Conservation (phyloP, 257 asterid genomes). For the Eucommia ulmoides region DNA sequence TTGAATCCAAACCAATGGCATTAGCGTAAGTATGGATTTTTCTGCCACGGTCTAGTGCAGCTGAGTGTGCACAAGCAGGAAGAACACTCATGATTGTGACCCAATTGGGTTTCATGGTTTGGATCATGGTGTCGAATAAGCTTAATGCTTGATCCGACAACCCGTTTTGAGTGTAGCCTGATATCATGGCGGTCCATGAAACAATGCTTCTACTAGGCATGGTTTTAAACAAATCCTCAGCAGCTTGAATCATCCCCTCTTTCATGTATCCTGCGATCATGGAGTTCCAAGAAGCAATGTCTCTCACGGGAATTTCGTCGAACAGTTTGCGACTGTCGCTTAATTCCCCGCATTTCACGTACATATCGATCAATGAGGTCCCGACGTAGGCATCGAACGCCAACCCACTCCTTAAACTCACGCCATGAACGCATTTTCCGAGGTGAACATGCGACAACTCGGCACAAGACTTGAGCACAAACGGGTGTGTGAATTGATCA, state of each 20-base stretch:
- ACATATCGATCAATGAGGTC: slow-evolving; percentile 65
- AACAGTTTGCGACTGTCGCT: slow-evolving; percentile 43
- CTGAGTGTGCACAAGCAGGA: slow-evolving; percentile 63
- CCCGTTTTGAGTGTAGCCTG: slow-evolving; percentile 83
- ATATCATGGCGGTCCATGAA: slow-evolving; percentile 90
- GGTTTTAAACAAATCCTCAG: slow-evolving; percentile 36
- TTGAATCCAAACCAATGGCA: slow-evolving; percentile 48
- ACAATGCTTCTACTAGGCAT: slow-evolving; percentile 47
- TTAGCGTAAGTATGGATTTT: slow-evolving; percentile 38
- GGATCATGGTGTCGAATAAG: slow-evolving; percentile 48
- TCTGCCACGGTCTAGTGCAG: slow-evolving; percentile 55
- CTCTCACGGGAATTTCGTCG: slow-evolving; percentile 54
- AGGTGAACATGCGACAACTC: slow-evolving; percentile 16
- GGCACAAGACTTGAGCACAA: slow-evolving; percentile 61
- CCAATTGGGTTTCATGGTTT: slow-evolving; percentile 62
- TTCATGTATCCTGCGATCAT: slow-evolving; percentile 71
- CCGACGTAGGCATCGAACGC: slow-evolving; percentile 46
- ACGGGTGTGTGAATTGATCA: slow-evolving; percentile 68
- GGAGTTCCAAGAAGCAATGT: slow-evolving; percentile 59
- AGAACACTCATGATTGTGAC: slow-evolving; percentile 73
- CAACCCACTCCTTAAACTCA: slow-evolving; percentile 48
- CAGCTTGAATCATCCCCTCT: slow-evolving; percentile 38
- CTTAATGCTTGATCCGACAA: slow-evolving; percentile 37
- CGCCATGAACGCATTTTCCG: slow-evolving; percentile 47
- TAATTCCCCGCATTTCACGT: slow-evolving; percentile 50